phyloP scores from a whole-genome alignment of 2,329 filamentous ascomycete species.

The Fusarium floridanum region DNA sequence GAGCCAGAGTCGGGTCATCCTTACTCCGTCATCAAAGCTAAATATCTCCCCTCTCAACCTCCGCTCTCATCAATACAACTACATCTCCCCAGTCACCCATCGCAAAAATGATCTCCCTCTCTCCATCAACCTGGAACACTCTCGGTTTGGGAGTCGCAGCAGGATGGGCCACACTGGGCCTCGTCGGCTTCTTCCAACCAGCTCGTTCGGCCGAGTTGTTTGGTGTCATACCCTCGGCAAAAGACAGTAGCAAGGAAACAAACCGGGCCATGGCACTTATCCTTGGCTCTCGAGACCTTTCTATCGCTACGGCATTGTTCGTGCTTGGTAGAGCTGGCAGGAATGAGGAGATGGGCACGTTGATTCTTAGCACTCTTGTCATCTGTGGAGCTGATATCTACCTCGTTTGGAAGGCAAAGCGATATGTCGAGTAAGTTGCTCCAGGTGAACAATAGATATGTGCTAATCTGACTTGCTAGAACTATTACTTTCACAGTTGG shows the following conservation, averaged over 20 bases:
- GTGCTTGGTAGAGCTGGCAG: constrained; percentile 5
- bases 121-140: constrained; percentile 30
- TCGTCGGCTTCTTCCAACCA: constrained; percentile 18
- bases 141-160: constrained; percentile 37
- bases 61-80: neutral
- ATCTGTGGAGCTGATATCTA: constrained; percentile 33
- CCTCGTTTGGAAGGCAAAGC: constrained; percentile 24
- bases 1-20: neutral
- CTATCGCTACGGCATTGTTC: constrained; percentile 26
- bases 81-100: neutral
- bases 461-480: neutral
- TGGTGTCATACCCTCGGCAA: constrained; percentile 6
- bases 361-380: constrained; percentile 35
- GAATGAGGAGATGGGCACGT: constrained; percentile 29
- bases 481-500: neutral
- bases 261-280: neutral
- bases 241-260: neutral
- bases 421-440: constrained; percentile 22
- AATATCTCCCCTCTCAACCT: neutral
- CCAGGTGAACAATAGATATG: too few relatives aligned
- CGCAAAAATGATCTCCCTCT: constrained; percentile 2
- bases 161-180: constrained; percentile 30
- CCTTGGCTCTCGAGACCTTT: constrained; percentile 28
- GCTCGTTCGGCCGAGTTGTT: constrained; percentile 26
- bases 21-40: neutral